These are phyloP conservation scores for Mariannaea elegans DNA, from an alignment of 2,329 filamentous ascomycete species.

Conservation along the genomic window DNA sequence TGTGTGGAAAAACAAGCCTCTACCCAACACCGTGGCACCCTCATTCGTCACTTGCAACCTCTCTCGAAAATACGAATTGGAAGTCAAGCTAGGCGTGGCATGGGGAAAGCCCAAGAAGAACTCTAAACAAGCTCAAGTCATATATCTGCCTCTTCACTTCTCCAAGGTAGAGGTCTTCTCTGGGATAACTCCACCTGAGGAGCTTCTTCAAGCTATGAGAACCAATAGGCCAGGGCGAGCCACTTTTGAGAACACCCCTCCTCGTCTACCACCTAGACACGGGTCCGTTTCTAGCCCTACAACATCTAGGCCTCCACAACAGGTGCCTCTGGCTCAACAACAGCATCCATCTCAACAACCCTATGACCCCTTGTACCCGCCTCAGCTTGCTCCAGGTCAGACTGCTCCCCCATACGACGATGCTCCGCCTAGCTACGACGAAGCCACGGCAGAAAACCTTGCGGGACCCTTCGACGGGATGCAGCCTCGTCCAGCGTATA, in stretches of 20 bases:
- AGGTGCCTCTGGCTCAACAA: constrained; percentile 36
- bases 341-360: constrained; percentile 38
- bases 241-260: constrained; percentile 44
- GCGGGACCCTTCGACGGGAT: constrained; percentile 72
- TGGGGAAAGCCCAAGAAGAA: constrained; percentile 68
- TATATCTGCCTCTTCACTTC: constrained; percentile 82
- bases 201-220: constrained; percentile 71
- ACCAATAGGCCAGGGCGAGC: constrained; percentile 50
- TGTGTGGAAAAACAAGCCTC: constrained; percentile 75
- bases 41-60: constrained; percentile 92
- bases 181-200: constrained; percentile 82
- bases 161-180: constrained; percentile 81
- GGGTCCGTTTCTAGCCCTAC: constrained; percentile 22
- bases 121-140: constrained; percentile 66
- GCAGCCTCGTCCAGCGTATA: constrained; percentile 71
- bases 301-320: constrained; percentile 24
- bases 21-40: constrained; percentile 89
- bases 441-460: constrained; percentile 83
- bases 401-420: constrained; percentile 67
- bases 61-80: constrained; percentile 81
- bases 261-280: constrained; percentile 48
- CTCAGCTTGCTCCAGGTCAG: constrained; percentile 59
- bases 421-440: constrained; percentile 94
- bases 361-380: constrained; percentile 65
- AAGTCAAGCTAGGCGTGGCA: constrained; percentile 80